phyloP scores from a whole-genome alignment of 1,284 basidiomycete species.

The Cutaneotrichosporon spelunceum region DNA sequence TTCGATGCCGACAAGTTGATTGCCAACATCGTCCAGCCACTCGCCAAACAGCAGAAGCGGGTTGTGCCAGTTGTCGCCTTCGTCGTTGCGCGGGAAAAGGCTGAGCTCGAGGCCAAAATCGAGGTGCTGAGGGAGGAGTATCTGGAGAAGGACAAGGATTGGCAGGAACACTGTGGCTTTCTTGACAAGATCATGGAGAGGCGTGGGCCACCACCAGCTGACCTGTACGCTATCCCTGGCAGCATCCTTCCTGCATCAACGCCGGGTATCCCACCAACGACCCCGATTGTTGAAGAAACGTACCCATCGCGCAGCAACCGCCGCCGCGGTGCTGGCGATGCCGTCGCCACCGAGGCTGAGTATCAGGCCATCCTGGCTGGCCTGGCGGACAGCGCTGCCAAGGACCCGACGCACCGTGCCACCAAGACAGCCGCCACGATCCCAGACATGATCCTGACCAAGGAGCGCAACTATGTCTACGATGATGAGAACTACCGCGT shows the following conservation, averaged over 20 bases:
- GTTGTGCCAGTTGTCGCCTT: constrained; percentile 17
- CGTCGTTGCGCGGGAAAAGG: constrained; percentile 45
- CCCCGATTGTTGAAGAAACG: constrained; percentile 35
- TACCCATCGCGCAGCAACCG: constrained; percentile 34
- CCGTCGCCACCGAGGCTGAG: constrained; percentile 90
- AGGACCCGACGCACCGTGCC: constrained; percentile 83
- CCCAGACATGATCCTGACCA: constrained; percentile 84
- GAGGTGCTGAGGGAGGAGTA: constrained; percentile 65
- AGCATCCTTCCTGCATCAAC: constrained; percentile 31
- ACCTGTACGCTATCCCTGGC: constrained; percentile 37
- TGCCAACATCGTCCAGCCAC: constrained; percentile 20
- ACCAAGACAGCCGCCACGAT: constrained; percentile 81
- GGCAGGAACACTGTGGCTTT: constrained; percentile 65
- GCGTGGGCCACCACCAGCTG: constrained; percentile 40
- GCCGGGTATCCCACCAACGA: constrained; percentile 34
- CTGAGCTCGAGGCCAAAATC: constrained; percentile 58
- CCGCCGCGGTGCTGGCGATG: constrained; percentile 61
- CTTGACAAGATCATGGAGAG: constrained; percentile 57
- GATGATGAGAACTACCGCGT: constrained; percentile 84
- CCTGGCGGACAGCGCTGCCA: constrained; percentile 84
- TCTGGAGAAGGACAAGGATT: constrained; percentile 63
- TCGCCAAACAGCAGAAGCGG: constrained; percentile 19
- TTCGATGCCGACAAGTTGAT: constrained; percentile 22
- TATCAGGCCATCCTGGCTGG: constrained; percentile 95
- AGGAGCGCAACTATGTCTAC: constrained; percentile 60